Percentiles rank a stretch among this genome's conserved stretches.
These are phyloP conservation scores for Bipolaris cookei DNA, from an alignment of 2,329 filamentous ascomycete species.

Conservation along the genomic window DNA sequence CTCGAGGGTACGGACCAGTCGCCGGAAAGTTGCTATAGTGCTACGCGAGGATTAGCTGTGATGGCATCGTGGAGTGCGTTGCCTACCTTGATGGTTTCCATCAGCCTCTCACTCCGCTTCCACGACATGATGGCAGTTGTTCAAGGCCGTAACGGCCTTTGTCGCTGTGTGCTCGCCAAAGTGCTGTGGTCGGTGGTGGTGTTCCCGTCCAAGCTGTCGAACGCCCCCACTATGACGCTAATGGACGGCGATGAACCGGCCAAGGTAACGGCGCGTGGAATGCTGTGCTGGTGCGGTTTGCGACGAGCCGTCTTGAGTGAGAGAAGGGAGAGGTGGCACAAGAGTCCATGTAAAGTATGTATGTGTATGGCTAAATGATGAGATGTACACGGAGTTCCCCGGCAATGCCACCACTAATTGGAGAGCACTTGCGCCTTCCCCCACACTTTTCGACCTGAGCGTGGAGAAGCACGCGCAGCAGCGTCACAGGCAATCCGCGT, in stretches of 20 bases:
- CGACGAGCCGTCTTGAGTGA: not conserved
- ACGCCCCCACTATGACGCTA: conserved; percentile 47
- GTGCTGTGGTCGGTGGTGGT: conserved; percentile 24
- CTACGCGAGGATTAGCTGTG: conserved; percentile 38
- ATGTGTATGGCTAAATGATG: conserved; percentile 6
- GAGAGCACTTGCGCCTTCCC: conserved; percentile 26
- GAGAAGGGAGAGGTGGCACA: conserved; percentile 2
- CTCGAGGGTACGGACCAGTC: conserved; percentile 89
- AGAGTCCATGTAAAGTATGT: conserved; percentile 1
- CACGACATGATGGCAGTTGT: conserved; percentile 75
- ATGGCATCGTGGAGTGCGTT: conserved; percentile 3
- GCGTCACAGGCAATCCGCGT: conserved; percentile 12
- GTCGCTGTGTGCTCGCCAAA: conserved; percentile 41
- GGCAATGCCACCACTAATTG: conserved; percentile 26
- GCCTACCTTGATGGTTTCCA: conserved; percentile 82
- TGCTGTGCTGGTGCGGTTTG: conserved; percentile 5
- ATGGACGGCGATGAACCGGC: conserved; percentile 29
- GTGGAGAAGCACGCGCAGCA: conserved; percentile 31
- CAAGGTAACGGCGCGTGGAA: conserved; percentile 34
- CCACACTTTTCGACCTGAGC: conserved; percentile 43
- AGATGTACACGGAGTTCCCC: conserved; percentile 17
- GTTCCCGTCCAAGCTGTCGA: conserved; percentile 18
- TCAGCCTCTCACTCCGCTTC: conserved; percentile 87
- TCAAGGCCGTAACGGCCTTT: conserved; percentile 46
- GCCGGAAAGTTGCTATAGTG: conserved; percentile 97